phyloP scores from a whole-genome alignment of 345 rosid genomes.

The Salix caprea region DNA sequence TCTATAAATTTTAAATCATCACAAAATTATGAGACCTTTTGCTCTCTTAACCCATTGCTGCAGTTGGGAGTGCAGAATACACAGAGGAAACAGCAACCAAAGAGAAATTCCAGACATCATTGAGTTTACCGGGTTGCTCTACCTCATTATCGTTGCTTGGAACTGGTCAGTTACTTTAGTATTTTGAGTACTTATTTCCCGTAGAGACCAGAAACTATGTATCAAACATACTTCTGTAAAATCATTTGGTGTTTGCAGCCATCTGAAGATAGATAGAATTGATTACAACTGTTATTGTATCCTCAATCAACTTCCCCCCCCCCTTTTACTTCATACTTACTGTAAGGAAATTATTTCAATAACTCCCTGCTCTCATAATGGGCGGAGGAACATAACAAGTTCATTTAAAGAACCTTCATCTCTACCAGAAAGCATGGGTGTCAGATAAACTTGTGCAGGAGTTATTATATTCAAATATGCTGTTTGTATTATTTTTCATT shows the following conservation, averaged over 20 bases:
- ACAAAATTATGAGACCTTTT: not conserved
- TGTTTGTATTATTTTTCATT: too few species aligned
- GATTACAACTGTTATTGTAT: too few species aligned
- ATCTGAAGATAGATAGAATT: not conserved
- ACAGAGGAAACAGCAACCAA: conserved; percentile 59
- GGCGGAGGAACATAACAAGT: not conserved
- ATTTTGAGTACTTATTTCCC: not conserved
- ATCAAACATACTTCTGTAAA: not conserved
- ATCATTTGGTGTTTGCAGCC: not conserved
- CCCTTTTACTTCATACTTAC: not conserved
- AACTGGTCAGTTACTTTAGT: conserved; percentile 48
- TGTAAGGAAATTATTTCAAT: not conserved
- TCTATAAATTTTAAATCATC: not conserved
- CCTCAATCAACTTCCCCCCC: not conserved
- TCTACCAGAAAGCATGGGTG: not conserved
- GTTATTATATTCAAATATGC: too few species aligned
- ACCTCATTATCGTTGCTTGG: conserved; percentile 61
- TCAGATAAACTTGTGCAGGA: too few species aligned
- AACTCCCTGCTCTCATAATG: not conserved
- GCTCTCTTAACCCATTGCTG: conserved; percentile 18
- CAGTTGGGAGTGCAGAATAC: conserved; percentile 55
- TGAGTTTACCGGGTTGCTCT: conserved; percentile 65
- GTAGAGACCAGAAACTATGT: not conserved
- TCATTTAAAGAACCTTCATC: not conserved
- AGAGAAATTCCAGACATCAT: conserved; percentile 58